phyloP scores from a whole-genome alignment of 192 early-diverging fungal genomes.

The Umbelopsis ramanniana region DNA sequence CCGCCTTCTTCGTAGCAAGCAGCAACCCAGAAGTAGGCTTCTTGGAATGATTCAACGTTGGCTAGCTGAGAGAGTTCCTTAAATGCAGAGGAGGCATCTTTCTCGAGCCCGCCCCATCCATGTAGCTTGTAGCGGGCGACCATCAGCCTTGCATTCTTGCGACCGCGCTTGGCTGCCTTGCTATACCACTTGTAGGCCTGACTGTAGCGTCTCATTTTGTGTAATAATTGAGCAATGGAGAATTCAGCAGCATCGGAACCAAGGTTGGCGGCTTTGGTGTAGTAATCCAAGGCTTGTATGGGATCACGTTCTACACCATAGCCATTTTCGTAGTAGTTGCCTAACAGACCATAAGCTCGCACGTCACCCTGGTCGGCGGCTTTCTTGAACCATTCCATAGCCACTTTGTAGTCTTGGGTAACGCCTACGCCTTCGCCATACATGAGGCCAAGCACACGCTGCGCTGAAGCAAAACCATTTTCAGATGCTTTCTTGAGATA shows the following conservation, averaged over 20 bases:
- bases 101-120: conserved; percentile 23
- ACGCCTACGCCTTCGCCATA: conserved; percentile 35
- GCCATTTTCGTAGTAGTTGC: conserved; percentile 43
- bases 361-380: conserved; percentile 40
- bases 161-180: conserved; percentile 2
- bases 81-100: conserved; percentile 29
- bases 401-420: conserved; percentile 29
- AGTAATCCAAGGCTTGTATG: conserved; percentile 35
- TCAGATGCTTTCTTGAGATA: conserved; percentile 27
- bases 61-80: conserved; percentile 17
- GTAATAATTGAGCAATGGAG: conserved; percentile 32
- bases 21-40: conserved; percentile 41
- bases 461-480: conserved; percentile 33
- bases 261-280: conserved; percentile 36
- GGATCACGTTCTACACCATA: conserved; percentile 34
- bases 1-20: conserved; percentile 44
- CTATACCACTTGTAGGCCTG: conserved; percentile 36
- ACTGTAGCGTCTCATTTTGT: conserved; percentile 30
- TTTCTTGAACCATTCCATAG: conserved; percentile 42
- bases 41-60: conserved; percentile 12
- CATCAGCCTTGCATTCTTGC: conserved; percentile 28
- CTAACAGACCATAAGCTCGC: conserved; percentile 35
- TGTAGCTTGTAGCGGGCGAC: conserved; percentile 38
- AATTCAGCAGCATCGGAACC: conserved; percentile 29
- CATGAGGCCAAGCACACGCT: conserved; percentile 36